These are phyloP conservation scores for Carpinus viminea DNA, from an alignment of 306 rosid genomes.

Conservation along the genomic window DNA sequence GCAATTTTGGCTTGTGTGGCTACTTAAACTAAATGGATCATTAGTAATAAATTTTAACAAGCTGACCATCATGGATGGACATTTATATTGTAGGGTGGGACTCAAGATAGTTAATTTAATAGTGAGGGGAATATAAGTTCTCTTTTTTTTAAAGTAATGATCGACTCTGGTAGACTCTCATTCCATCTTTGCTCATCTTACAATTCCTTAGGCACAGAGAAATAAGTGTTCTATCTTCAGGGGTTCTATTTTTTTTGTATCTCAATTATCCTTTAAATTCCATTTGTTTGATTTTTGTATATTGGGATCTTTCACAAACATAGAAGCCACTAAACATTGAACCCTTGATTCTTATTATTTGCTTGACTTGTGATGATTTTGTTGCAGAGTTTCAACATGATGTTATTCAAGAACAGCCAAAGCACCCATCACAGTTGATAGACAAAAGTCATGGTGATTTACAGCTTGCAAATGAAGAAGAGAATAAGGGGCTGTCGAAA, in stretches of 20 bases:
- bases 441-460: slow-evolving; percentile 6
- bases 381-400: slow-evolving; percentile 38
- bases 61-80: slow-evolving; percentile 1
- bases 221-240: slow-evolving; percentile 1
- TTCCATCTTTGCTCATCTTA: background rate
- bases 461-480: slow-evolving; percentile 24
- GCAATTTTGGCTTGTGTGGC: background rate
- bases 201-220: background rate
- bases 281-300: background rate
- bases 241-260: background rate
- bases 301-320: background rate
- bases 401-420: slow-evolving; percentile 31
- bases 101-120: background rate
- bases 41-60: background rate
- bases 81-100: background rate
- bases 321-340: background rate
- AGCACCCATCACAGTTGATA: slow-evolving; percentile 25
- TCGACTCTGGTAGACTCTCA: too few species aligned
- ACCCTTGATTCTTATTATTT: background rate
- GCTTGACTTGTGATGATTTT: slow-evolving; percentile 19
- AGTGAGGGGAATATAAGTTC: background rate
- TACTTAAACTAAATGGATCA: background rate
- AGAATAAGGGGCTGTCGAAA: slow-evolving; percentile 18
- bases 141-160: too few species aligned
- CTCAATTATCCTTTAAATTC: slow-evolving; percentile 2